phyloP scores from a whole-genome alignment of 768 basidiomycete species.

The Holtermanniella nyarrowii region DNA sequence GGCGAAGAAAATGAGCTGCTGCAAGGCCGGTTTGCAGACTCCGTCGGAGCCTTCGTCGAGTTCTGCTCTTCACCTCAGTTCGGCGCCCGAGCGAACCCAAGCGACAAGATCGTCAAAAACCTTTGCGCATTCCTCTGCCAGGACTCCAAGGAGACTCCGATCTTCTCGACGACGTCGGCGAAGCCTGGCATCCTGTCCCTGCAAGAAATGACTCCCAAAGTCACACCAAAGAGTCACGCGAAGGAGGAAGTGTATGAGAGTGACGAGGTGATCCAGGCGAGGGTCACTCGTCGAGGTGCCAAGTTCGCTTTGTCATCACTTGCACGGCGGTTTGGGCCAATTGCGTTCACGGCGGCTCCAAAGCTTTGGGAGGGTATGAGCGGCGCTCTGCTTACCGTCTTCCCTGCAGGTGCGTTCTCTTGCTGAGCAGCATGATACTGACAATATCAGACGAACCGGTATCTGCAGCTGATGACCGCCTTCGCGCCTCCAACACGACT shows the following conservation, averaged over 20 bases:
- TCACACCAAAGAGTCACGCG: constrained; percentile 5
- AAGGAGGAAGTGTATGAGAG: constrained; percentile 27
- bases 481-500: constrained; percentile 2
- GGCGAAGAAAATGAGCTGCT: constrained; percentile 74
- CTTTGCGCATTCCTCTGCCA: constrained; percentile 93
- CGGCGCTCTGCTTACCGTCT: constrained; percentile 61
- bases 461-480: constrained; percentile 3
- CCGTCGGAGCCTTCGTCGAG: constrained; percentile 77
- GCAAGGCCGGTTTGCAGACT: constrained; percentile 74
- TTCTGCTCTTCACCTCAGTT: constrained; percentile 56
- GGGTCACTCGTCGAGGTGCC: constrained; percentile 74
- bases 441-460: background rate
- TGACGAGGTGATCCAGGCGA: constrained; percentile 55
- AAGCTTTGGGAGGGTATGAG: constrained; percentile 92
- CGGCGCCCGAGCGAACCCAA: constrained; percentile 64
- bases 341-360: constrained; percentile 68
- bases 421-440: background rate
- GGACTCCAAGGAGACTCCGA: constrained; percentile 77
- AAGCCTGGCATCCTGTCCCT: constrained; percentile 69
- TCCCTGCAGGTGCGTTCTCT: constrained; percentile 51
- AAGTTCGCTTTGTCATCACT: constrained; percentile 69
- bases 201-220: constrained; percentile 23
- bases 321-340: constrained; percentile 62
- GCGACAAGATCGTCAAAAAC: constrained; percentile 94
- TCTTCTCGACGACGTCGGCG: constrained; percentile 53